phyloP scores from a whole-genome alignment of 139 green algal species.

The Parachlorella kessleri region DNA sequence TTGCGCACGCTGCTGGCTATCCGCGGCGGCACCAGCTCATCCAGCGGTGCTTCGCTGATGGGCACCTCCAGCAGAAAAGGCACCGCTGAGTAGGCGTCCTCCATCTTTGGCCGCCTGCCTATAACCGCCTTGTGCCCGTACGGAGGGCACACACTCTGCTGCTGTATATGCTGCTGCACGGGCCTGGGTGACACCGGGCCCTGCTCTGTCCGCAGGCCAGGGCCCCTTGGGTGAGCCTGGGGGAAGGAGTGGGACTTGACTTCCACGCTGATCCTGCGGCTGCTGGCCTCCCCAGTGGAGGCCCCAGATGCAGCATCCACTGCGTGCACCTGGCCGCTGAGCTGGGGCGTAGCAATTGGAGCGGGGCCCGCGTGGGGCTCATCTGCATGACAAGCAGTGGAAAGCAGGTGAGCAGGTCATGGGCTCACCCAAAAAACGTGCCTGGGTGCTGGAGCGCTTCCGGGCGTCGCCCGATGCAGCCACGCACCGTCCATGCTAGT shows the following conservation, averaged over 20 bases:
- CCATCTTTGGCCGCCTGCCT: constrained; percentile 68
- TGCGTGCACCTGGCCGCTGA: background rate
- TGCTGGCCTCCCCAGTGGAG: too few species aligned
- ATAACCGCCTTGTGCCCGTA: constrained; percentile 72
- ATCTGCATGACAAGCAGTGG: background rate
- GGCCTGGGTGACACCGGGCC: background rate
- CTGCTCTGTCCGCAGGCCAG: background rate
- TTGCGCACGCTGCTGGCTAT: constrained; percentile 50
- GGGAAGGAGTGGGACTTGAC: background rate
- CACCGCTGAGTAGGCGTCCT: constrained; percentile 72
- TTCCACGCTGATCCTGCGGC: background rate
- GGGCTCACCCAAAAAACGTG: too few species aligned
- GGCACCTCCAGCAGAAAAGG: constrained; percentile 63
- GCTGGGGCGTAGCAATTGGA: background rate
- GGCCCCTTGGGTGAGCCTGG: background rate
- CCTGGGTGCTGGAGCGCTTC: too few species aligned
- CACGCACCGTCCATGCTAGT: background rate
- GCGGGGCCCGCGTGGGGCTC: background rate
- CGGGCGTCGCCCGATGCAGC: background rate
- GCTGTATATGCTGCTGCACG: too few species aligned
- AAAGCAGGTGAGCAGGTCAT: background rate
- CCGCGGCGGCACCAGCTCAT: constrained; percentile 55
- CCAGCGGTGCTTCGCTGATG: constrained; percentile 4
- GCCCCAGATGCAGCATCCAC: too few species aligned
- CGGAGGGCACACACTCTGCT: constrained; percentile 52